phyloP scores from a whole-genome alignment of 495 filamentous ascomycete species.

The Pyrenula aspistea region DNA sequence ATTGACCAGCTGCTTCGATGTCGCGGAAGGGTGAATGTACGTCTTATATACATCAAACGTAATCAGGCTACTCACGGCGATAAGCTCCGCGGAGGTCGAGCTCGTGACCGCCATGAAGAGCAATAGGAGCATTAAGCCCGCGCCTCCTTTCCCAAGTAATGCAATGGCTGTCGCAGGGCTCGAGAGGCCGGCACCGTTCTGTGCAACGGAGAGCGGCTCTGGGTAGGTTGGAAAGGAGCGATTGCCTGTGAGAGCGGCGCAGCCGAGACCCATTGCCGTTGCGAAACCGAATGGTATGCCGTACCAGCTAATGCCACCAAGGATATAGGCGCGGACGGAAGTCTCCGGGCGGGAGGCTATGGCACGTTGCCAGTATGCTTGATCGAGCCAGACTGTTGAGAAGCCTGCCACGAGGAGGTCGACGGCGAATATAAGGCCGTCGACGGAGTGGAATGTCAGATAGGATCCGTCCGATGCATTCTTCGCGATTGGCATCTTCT shows the following conservation, averaged over 20 bases:
- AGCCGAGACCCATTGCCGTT: constrained; percentile 33
- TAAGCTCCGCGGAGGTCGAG: constrained; percentile 35
- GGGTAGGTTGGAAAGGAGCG: constrained; percentile 41
- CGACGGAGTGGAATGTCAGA: constrained; percentile 36
- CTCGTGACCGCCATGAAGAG: constrained; percentile 44
- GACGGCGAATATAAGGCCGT: constrained; percentile 27
- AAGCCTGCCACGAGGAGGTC: constrained; percentile 21
- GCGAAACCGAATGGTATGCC: constrained; percentile 39
- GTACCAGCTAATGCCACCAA: constrained; percentile 38
- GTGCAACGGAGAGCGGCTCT: constrained; percentile 27
- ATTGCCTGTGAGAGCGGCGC: constrained; percentile 31
- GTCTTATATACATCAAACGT: constrained; percentile 46
- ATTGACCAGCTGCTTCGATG: constrained; percentile 27
- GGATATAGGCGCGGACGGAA: constrained; percentile 33
- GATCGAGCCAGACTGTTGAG: constrained; percentile 30
- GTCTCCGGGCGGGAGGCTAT: constrained; percentile 33
- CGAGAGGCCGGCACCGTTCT: constrained; percentile 32
- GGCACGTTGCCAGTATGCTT: constrained; percentile 36
- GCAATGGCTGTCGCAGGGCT: constrained; percentile 34
- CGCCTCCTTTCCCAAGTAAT: constrained; percentile 34
- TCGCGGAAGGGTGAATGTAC: constrained; percentile 34
- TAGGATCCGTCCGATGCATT: constrained; percentile 36
- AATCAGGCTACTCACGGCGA: constrained; percentile 40
- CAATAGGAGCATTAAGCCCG: constrained; percentile 32
- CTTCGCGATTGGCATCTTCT: constrained; percentile 28